These are phyloP conservation scores for Aspergillus leporis DNA, from an alignment of 495 filamentous ascomycete species.

Conservation along the genomic window DNA sequence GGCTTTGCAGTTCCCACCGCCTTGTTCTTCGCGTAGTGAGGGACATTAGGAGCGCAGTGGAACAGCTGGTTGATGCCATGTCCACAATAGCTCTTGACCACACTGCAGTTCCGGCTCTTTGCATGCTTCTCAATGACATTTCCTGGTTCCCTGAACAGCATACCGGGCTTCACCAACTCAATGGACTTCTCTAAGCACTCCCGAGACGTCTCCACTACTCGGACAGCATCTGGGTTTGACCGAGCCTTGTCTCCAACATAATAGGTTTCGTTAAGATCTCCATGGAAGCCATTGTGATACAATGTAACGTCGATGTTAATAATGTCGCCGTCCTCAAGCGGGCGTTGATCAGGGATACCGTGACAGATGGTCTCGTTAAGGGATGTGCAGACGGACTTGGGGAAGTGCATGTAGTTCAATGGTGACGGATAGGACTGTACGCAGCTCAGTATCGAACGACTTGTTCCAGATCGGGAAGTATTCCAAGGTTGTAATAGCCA, in stretches of 20 bases:
- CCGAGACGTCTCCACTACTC: constrained; percentile 81
- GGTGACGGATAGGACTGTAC: constrained; percentile 92
- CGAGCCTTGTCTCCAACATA: constrained; percentile 79
- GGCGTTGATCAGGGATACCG: constrained; percentile 81
- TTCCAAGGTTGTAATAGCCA: neutral
- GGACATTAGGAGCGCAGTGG: constrained; percentile 81
- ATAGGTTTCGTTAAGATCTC: constrained; percentile 90
- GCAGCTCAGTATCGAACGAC: constrained; percentile 20
- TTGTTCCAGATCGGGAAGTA: neutral
- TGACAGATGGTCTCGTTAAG: constrained; percentile 96
- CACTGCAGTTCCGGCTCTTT: constrained; percentile 73
- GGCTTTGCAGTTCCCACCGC: constrained; percentile 82
- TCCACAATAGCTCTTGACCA: constrained; percentile 87
- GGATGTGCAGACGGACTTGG: constrained; percentile 96
- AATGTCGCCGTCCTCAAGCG: constrained; percentile 81
- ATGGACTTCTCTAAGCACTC: constrained; percentile 84
- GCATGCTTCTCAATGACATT: constrained; percentile 84
- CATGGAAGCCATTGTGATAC: constrained; percentile 86
- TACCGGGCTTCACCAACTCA: constrained; percentile 81
- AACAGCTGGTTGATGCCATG: constrained; percentile 86
- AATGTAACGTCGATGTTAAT: constrained; percentile 87
- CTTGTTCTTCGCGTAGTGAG: constrained; percentile 91
- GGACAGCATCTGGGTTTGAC: constrained; percentile 73
- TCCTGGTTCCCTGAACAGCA: constrained; percentile 80
- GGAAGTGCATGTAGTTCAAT: constrained; percentile 94